These are phyloP conservation scores for Drechslerella coelobrocha DNA, from an alignment of 2,329 filamentous ascomycete genomes.

Conservation along the genomic window DNA sequence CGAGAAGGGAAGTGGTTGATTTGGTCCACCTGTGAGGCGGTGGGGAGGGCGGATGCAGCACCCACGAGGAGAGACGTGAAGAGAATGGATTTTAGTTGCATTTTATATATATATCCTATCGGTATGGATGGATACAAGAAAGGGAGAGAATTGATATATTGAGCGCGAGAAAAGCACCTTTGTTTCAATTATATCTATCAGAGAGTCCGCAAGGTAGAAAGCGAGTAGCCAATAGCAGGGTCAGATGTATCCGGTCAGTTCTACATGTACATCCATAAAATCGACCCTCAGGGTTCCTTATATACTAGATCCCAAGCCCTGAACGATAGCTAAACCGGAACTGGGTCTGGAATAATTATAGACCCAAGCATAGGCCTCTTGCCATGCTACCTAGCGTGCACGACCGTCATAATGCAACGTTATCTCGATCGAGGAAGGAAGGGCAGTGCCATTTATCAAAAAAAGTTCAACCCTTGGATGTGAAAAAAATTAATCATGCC, in stretches of 20 bases:
- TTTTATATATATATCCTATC: conserved; percentile 12
- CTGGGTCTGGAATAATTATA: too few relatives aligned
- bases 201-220: too few relatives aligned
- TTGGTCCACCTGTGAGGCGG: background rate
- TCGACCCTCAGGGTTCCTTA: conserved; percentile 7
- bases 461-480: conserved; percentile 16
- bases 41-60: conserved; percentile 30
- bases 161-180: too few relatives aligned
- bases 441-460: too few relatives aligned
- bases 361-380: too few relatives aligned
- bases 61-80: conserved; percentile 20
- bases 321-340: conserved; percentile 4
- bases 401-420: too few relatives aligned
- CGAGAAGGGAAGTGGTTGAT: background rate
- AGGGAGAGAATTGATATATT: too few relatives aligned
- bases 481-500: conserved; percentile 7
- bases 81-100: conserved; percentile 36
- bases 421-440: too few relatives aligned
- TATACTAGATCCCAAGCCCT: background rate
- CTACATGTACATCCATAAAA: background rate
- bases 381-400: too few relatives aligned
- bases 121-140: background rate
- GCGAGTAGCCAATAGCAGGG: too few relatives aligned
- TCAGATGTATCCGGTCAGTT: too few relatives aligned
- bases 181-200: background rate